Base-by-base conservation (phyloP, 768 basidiomycete species). In the Trametes gibbosa region DNA sequence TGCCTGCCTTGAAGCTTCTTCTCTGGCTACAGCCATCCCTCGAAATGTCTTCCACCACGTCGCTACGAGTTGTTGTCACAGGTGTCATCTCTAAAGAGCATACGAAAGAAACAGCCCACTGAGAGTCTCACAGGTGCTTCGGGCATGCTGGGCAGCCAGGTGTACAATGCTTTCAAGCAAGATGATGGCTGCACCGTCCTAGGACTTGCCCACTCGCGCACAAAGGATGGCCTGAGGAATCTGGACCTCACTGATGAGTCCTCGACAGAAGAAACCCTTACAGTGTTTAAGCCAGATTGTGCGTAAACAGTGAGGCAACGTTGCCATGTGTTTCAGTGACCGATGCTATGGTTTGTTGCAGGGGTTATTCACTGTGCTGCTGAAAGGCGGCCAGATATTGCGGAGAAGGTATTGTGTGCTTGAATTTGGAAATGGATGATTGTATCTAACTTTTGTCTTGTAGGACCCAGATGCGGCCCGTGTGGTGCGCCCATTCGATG, bases 291-390 rank as follows among this genome's bases (percentile, higher is more conserved):
- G 56, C 90, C 92, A 0, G 75, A 87, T 55, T 92, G 92, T 92
- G 72, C 67, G 87, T 78, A 29, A 32, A 10, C 29, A 32, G 29
- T 32, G 29, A 32, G 29, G 29, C 10, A 10, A 32, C 10, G 29
- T 32, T 32, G n/a, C 29, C 5, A 32, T 32, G 29, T 10, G 29
- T 10, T 32, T 32, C n/a, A n/a, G n/a, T 32, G 4, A 32, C 10
- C 29, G 5, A 32, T 10, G 10, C 29, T 10, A 32, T 32, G 29
- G 5, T 10, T 6, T 17, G 19, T 7, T 51, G 65, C 68, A 89
- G 87, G 89, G 85, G 84, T 98, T 39, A 85, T 98, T 16, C 96
- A 98, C 69, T 97, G 95, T 67, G 96, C 96, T 14, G 96, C 96
- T 2, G 95, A 98, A 74, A 76, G 96, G 61, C 78, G 95, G 43